Percentiles rank a stretch among this genome's conserved stretches.
Conservation (phyloP, 2,329 filamentous ascomycete genomes). For the Chaetothyriales sp. region DNA sequence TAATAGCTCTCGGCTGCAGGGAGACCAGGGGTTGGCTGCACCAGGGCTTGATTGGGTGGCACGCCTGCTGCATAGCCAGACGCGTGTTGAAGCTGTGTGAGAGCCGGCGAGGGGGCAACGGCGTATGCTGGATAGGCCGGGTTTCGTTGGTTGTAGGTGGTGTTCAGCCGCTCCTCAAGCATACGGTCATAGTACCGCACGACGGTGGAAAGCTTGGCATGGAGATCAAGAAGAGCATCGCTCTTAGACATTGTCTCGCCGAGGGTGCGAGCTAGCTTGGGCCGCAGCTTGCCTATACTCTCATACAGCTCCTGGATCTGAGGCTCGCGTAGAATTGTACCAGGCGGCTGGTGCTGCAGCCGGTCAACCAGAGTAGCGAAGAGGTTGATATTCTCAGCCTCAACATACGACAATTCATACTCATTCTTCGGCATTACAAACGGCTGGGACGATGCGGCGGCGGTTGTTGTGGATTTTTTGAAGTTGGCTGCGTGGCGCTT, state of each 20-base stretch:
- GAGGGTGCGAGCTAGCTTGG: slow-evolving; percentile 87
- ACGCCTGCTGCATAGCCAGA: slow-evolving; percentile 50
- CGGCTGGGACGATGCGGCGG: slow-evolving; percentile 32
- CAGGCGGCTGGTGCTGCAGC: slow-evolving; percentile 83
- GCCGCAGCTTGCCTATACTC: slow-evolving; percentile 81
- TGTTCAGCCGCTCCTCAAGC: slow-evolving; percentile 88
- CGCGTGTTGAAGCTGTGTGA: slow-evolving; percentile 34
- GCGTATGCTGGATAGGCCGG: slow-evolving; percentile 40
- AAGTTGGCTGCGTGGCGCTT: slow-evolving; percentile 70
- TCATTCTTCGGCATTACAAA: slow-evolving; percentile 66
- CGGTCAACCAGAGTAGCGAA: slow-evolving; percentile 90
- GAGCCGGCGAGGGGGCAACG: slow-evolving; percentile 29
- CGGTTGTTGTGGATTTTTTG: slow-evolving; percentile 52
- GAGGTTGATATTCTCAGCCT: slow-evolving; percentile 94
- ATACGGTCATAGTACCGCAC: slow-evolving; percentile 91
- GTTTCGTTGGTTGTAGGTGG: slow-evolving; percentile 59
- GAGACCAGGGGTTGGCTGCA: slow-evolving; percentile 22
- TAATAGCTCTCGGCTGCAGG: slow-evolving; percentile 68
- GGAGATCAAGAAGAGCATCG: slow-evolving; percentile 82
- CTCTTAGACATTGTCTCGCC: slow-evolving; percentile 99
- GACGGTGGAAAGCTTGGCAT: slow-evolving; percentile 88
- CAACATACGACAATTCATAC: slow-evolving; percentile 82
- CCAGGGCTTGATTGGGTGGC: neutral
- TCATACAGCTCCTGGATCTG: slow-evolving; percentile 98
- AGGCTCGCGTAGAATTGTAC: slow-evolving; percentile 88